Conservation (phyloP, 441 rosid species). For the Rhodomyrtus psidioides region DNA sequence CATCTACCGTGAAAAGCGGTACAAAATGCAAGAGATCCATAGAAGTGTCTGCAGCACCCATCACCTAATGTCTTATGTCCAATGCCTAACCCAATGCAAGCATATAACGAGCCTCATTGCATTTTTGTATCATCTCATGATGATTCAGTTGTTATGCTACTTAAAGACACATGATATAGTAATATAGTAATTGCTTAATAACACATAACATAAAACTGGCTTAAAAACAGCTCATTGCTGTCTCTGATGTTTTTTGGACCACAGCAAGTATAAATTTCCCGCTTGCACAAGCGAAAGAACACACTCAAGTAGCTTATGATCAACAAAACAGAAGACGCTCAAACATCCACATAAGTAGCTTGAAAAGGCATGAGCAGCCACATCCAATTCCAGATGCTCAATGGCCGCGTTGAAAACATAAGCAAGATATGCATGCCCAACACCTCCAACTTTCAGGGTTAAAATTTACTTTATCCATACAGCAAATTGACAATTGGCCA, state of each 20-base stretch:
- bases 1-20: background rate
- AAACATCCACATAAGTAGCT: background rate
- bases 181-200: background rate
- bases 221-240: background rate
- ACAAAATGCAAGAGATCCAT: background rate
- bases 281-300: background rate
- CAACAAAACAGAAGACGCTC: background rate
- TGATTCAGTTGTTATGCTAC: background rate
- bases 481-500: background rate
- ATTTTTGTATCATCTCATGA: background rate
- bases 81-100: background rate
- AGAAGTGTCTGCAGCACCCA: background rate
- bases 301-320: background rate
- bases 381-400: background rate
- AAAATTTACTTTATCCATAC: background rate
- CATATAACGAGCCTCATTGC: background rate
- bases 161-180: background rate
- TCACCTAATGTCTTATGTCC: background rate
- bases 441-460: background rate
- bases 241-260: background rate
- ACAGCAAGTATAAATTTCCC: background rate
- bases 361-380: background rate
- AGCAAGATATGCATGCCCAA: background rate
- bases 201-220: background rate
- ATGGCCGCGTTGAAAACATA: background rate